These are phyloP conservation scores for Aspergillus niger DNA, from an alignment of 2,329 filamentous ascomycete species.

Conservation along the genomic window DNA sequence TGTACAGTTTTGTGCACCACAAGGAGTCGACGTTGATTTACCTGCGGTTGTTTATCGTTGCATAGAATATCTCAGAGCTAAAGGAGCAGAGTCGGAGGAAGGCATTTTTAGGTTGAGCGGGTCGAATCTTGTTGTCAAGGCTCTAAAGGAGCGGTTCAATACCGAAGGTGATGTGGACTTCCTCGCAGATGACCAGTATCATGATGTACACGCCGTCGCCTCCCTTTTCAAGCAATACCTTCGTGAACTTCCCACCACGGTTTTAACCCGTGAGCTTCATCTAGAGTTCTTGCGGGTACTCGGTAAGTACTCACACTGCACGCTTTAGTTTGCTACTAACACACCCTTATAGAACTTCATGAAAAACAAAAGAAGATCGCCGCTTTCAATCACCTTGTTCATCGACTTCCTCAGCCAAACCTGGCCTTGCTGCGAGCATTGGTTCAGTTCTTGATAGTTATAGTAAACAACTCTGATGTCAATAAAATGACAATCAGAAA, in stretches of 20 bases:
- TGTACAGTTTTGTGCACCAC: constrained; percentile 74
- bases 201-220: constrained; percentile 94
- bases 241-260: constrained; percentile 85
- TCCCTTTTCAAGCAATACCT: constrained; percentile 93
- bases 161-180: constrained; percentile 88
- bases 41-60: constrained; percentile 94
- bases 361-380: constrained; percentile 74
- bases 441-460: constrained; percentile 83
- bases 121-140: constrained; percentile 93
- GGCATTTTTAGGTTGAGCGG: constrained; percentile 96
- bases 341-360: constrained; percentile 61
- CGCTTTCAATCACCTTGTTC: constrained; percentile 75
- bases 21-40: constrained; percentile 71
- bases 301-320: constrained; percentile 43
- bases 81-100: constrained; percentile 81
- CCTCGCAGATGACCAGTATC: constrained; percentile 73
- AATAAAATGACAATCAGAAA: constrained; percentile 99
- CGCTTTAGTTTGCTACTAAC: constrained; percentile 8
- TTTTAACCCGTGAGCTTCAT: constrained; percentile 87
- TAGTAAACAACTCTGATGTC: constrained; percentile 82
- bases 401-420: constrained; percentile 77
- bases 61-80: constrained; percentile 85
- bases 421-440: constrained; percentile 79
- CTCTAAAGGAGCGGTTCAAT: constrained; percentile 89
- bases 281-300: constrained; percentile 83